phyloP scores from a whole-genome alignment of 306 rosid species.

The Ammopiptanthus mongolicus region DNA sequence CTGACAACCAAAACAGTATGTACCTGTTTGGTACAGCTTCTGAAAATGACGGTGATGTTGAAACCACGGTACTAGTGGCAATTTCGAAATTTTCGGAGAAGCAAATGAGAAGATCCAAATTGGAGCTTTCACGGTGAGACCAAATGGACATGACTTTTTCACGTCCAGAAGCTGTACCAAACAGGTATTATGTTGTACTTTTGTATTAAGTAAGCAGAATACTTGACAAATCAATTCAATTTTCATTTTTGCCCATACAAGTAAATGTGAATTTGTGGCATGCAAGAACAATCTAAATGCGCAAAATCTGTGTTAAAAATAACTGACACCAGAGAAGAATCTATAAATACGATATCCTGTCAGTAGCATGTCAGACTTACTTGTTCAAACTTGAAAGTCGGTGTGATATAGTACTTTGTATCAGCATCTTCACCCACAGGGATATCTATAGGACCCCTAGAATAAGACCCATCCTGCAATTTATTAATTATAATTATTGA shows the following conservation, averaged over 20 bases:
- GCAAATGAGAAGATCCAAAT: too few species aligned
- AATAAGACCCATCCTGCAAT: conserved; percentile 92
- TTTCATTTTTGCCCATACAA: background rate
- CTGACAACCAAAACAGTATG: background rate
- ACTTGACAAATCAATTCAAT: background rate
- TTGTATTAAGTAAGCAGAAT: background rate
- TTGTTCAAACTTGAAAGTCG: conserved; percentile 91
- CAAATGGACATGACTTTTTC: too few species aligned
- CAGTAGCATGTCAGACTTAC: conserved; percentile 41
- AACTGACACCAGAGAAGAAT: background rate
- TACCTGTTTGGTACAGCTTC: too few species aligned
- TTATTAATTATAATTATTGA: background rate
- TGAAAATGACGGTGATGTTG: too few species aligned
- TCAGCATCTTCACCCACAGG: conserved; percentile 58
- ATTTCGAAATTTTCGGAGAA: too few species aligned
- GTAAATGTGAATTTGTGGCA: background rate
- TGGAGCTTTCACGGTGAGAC: too few species aligned
- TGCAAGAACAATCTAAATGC: background rate
- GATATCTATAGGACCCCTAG: conserved; percentile 83
- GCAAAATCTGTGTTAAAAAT: background rate
- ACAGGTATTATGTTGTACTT: too few species aligned
- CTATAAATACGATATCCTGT: background rate
- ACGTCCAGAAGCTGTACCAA: too few species aligned
- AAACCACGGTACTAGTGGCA: too few species aligned
- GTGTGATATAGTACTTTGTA: conserved; percentile 55